Conservation (phyloP, 345 rosid species). For the Eucalyptus leucophloia region DNA sequence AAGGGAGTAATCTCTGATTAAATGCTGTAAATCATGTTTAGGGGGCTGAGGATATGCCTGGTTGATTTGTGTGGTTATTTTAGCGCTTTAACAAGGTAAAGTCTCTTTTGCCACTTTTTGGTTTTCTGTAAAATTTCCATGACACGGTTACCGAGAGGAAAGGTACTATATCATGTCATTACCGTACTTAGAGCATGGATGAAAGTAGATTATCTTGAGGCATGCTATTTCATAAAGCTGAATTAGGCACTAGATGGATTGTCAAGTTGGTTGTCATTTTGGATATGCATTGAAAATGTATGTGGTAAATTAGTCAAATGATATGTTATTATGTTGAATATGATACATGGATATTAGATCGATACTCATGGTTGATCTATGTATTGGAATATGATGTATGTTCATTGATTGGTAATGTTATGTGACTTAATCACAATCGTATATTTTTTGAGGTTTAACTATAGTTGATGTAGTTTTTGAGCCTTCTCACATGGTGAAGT, state of each 20-base stretch:
- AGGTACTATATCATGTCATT: not conserved
- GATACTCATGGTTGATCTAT: not conserved
- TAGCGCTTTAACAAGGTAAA: not conserved
- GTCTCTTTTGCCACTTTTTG: not conserved
- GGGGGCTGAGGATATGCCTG: not conserved
- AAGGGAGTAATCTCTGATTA: not conserved
- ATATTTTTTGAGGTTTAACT: not conserved
- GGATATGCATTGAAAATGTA: not conserved
- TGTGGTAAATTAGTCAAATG: not conserved
- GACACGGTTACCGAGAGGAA: not conserved
- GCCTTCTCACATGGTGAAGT: not conserved
- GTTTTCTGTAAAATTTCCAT: not conserved
- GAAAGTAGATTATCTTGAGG: not conserved
- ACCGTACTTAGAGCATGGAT: not conserved
- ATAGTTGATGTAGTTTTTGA: not conserved
- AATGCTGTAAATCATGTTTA: not conserved
- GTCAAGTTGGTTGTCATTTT: not conserved
- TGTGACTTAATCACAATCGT: not conserved
- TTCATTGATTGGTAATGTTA: not conserved
- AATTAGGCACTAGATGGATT: not conserved
- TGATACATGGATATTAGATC: not conserved
- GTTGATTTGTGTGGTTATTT: not conserved
- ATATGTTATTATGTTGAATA: not conserved
- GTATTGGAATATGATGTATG: not conserved
- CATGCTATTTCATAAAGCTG: not conserved